Base-by-base conservation (phyloP, 2,329 filamentous ascomycete genomes). In the Hypoxylon sp. region DNA sequence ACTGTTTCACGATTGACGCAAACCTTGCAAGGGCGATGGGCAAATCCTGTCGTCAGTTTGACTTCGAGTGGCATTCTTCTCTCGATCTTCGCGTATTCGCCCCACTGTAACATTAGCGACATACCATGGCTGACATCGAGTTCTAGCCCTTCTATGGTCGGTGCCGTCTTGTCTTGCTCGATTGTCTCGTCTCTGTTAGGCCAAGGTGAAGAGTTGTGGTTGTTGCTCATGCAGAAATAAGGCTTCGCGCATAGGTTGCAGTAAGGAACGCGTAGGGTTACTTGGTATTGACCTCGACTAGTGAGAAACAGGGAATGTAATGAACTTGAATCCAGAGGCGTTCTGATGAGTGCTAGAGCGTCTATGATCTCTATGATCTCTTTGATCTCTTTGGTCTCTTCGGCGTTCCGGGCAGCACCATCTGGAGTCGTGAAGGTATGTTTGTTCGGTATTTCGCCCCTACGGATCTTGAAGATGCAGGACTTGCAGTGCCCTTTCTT, bases 241-340 rank as follows among this genome's bases (percentile, higher is more conserved):
- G 66, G 59, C 11, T 42, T 27, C 21, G 48, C 42, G 53, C 67
- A 69, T 10, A 68, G 23, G 11, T 53, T 52, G 40, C 67, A 69
- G 24, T 23, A 58, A 2, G 67, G 67, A 3, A 69, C 57, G 18
- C 55, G 64, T 2, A 68, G 11, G 6, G 56, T 68, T 3, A 69
- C 48, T 2, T 17, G 9, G 8, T 64, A 51, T 21, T 61, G 53
- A 9, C 46, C 29, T 1, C 15, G 35, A 10, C n/a, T n/a, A n/a
- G n/a, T n/a, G n/a, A n/a, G n/a, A n/a, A n/a, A n/a, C n/a, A n/a
- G n/a, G n/a, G n/a, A n/a, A n/a, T n/a, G n/a, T n/a, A n/a, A n/a
- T n/a, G n/a, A n/a, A n/a, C n/a, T n/a, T n/a, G n/a, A n/a, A n/a
- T n/a, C n/a, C n/a, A n/a, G n/a, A n/a, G n/a, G n/a, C n/a, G n/a